Evolutionary conservation across 192 early-diverging fungal genomes (phyloP), one percentile per base, ranked within the genome.

Genomic region (Backusella parvicylindrica): DNA sequence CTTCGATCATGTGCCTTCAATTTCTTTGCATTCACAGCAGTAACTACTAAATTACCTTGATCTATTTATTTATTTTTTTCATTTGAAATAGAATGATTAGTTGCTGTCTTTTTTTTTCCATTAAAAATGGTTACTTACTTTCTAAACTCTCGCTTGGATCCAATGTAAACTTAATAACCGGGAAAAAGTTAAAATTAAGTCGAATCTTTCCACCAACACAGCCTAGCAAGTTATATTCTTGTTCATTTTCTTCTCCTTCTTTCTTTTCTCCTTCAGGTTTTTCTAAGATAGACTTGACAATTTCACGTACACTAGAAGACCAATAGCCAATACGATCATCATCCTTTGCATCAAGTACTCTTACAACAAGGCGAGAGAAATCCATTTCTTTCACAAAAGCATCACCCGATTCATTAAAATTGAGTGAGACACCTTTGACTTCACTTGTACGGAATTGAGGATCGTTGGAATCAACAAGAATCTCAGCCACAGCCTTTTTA

Each of bases 1-100:
- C 85, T 84, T 35, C 88, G 86, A 79, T 95, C 93, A 5, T 86
- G 91, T 28, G 88, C 92, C 12, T 87, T 86, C 75, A 95, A 73
- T 43, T 89, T 83, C 16, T 76, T 78, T 3, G 88, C 93, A 6
- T 82, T 81, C 8, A 89, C 56, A 26, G 92, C 77, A 7, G 86
- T 88, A 64, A 95, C 81, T 0, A 81, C 84, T 67, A 95, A 77
- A 67, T 84, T 86, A 49, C 93, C 93, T 84, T 87, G 86, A 75
- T 93, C 85, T 86, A 78, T 49, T 30, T 2, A 40, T 32, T 6
- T 30, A 9, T 64, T 30, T 7, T 11, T 30, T 31, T 3, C n/a
- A n/a, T 37, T 67, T 12, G 9, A 70, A 41, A 70, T 1, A 16
- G 28, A 43, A 30, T 26, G 23, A 30, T 30, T 15, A 47, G 31